Base-by-base conservation (phyloP, 2,329 filamentous ascomycete genomes). In the Dactylellina haptotyla region DNA sequence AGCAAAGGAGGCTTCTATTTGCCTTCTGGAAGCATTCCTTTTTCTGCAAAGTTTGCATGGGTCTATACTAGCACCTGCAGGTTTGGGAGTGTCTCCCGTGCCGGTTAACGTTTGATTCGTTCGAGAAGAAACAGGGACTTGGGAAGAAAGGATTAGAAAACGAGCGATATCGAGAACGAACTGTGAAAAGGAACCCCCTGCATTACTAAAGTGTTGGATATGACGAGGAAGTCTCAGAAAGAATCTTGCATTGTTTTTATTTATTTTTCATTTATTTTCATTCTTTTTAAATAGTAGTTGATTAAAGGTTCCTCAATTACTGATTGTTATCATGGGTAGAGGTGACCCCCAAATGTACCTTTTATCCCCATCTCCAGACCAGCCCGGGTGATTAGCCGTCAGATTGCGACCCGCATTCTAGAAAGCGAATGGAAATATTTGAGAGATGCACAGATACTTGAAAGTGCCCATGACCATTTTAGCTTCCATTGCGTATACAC, bases 21-120 rank as follows among this genome's bases (percentile, higher is more conserved):
- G 69, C 61, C 69, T 73, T 73, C 69, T 73, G 69, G 69, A 73
- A 73, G 69, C 69, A 73, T 73, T 65, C 69, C 69, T 58, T 62
- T 66, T 73, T 66, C 61, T 59, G 66, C 43, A 59, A 12, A 23
- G 23, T 20, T 3, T 14, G 34, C 63, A 53, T 43, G 63, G 63
- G 43, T 67, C 48, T 32, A 9, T 51, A n/a, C 45, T 73, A 53
- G 54, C 69, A 73, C 69, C 61, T 73, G 69, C 69, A 64, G 61
- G 46, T 66, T 73, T 66, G 46, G 69, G 61, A 32, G 51, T 45
- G 62, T 73, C 54, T 73, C 54, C 69, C 69, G 69, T 73, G 69
- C 53, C 54, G 56, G 54, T 51, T 72, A 62, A 57, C 50, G 41
- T 71, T 66, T 73, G 61, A 66, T 73, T 73, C 69, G 69, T 66